A percentile compares a stretch with the other conserved stretches of the same genome.
Evolutionary conservation across 2,329 filamentous ascomycete genomes (phyloP).

Genomic region (Periconia sp.): DNA sequence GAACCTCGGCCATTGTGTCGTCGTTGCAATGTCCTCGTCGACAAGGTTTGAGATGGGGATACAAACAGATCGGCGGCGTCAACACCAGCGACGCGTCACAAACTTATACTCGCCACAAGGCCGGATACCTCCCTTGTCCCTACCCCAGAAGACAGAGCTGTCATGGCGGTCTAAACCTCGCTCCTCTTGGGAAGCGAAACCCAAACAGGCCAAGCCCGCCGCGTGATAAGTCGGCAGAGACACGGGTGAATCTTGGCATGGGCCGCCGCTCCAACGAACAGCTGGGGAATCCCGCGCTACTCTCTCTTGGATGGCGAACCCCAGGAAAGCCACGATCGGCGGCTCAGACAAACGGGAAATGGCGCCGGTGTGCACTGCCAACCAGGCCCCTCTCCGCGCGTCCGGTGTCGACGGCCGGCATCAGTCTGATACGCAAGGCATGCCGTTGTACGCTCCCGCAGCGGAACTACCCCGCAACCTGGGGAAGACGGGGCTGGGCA

Average conservation of each 20-base stretch:
- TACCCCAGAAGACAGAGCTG: background rate
- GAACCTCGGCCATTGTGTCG: conserved; percentile 7
- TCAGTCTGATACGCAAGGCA: background rate
- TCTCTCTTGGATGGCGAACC: background rate
- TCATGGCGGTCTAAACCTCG: background rate
- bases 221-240: background rate
- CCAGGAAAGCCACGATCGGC: background rate
- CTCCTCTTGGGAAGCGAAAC: no score
- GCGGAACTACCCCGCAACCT: conserved; percentile 2
- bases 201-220: background rate
- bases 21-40: background rate
- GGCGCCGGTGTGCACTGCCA: background rate
- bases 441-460: conserved; percentile 3
- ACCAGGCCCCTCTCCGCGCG: background rate
- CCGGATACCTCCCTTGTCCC: background rate
- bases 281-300: conserved; percentile 4
- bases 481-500: no score
- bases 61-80: background rate
- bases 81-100: background rate
- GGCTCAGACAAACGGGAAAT: background rate
- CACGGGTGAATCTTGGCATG: background rate
- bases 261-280: conserved; percentile 4
- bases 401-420: background rate
- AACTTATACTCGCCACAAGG: background rate
- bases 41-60: no score